Conservation (phyloP, 202 grass and related monocot species). For the Setaria viridis region DNA sequence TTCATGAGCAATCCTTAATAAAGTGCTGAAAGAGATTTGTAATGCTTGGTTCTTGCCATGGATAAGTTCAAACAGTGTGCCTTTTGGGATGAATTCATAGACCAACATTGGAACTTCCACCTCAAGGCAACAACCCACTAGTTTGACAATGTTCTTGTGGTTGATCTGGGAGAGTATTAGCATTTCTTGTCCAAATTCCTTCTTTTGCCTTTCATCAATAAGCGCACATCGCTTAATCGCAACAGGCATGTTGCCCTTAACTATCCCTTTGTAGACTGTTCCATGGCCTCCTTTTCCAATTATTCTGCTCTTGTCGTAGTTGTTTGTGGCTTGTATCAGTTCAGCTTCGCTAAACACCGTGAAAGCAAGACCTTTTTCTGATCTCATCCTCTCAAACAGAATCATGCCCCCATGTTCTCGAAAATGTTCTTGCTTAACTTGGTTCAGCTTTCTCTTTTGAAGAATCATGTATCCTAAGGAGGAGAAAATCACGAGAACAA, state of each 20-base stretch:
- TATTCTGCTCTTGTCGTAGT: constrained; percentile 50
- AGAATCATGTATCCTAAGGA: background rate
- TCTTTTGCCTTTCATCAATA: constrained; percentile 55
- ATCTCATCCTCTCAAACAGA: constrained; percentile 57
- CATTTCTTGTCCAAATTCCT: constrained; percentile 69
- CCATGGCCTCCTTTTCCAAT: constrained; percentile 58
- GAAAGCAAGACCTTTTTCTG: constrained; percentile 48
- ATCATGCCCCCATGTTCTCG: constrained; percentile 47
- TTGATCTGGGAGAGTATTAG: constrained; percentile 63
- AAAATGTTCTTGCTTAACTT: constrained; percentile 48
- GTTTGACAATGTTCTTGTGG: constrained; percentile 66
- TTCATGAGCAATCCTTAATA: constrained; percentile 63
- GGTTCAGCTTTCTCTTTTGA: constrained; percentile 11
- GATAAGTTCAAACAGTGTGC: constrained; percentile 54
- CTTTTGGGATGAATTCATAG: constrained; percentile 59
- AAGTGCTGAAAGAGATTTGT: constrained; percentile 31
- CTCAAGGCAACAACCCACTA: constrained; percentile 66
- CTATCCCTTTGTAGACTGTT: constrained; percentile 59
- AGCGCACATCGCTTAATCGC: constrained; percentile 52
- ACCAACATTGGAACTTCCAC: constrained; percentile 66
- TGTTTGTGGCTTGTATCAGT: constrained; percentile 53
- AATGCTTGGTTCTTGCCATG: constrained; percentile 42
- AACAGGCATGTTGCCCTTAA: constrained; percentile 16
- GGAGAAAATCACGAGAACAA: background rate
- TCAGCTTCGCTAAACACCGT: constrained; percentile 56